A percentile compares a stretch with the other conserved stretches of the same genome.
Evolutionary conservation across 1,284 basidiomycete genomes (phyloP).

Genomic region (Schizopora paradoxa): DNA sequence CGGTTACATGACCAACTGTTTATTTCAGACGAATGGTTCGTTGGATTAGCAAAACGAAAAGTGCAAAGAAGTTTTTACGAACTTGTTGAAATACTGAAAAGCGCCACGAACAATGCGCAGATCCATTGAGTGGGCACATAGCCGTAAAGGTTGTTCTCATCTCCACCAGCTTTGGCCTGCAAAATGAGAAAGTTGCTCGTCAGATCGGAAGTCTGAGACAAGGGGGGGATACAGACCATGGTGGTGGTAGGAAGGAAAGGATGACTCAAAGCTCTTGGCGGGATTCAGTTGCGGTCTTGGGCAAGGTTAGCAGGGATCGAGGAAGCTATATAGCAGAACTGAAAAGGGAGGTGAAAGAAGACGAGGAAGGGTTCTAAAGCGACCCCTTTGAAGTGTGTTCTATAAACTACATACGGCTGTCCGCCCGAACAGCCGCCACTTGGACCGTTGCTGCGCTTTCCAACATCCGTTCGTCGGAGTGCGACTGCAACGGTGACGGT

Average conservation of each 20-base stretch:
- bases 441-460: too few relatives aligned
- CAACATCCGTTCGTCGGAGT: too few relatives aligned
- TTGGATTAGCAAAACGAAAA: not conserved
- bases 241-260: not conserved
- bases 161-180: not conserved
- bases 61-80: not conserved
- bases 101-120: conserved; percentile 23
- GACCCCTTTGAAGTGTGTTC: too few relatives aligned
- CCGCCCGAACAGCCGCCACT: too few relatives aligned
- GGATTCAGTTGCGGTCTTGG: too few relatives aligned
- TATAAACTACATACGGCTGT: too few relatives aligned
- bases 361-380: too few relatives aligned
- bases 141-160: conserved; percentile 20
- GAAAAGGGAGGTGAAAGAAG: too few relatives aligned
- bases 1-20: conserved; percentile 31
- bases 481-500: too few relatives aligned
- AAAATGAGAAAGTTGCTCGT: not conserved
- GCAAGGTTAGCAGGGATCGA: too few relatives aligned
- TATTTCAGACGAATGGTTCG: not conserved
- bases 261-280: too few relatives aligned
- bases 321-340: too few relatives aligned
- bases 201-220: conserved; percentile 6
- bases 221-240: conserved; percentile 4
- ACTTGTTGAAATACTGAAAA: conserved; percentile 16
- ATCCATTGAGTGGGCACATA: conserved; percentile 30